Percentiles rank a stretch among this genome's conserved stretches.
Evolutionary conservation across 805 yeast genomes (phyloP).

Genomic region (Novakomyces olei): DNA sequence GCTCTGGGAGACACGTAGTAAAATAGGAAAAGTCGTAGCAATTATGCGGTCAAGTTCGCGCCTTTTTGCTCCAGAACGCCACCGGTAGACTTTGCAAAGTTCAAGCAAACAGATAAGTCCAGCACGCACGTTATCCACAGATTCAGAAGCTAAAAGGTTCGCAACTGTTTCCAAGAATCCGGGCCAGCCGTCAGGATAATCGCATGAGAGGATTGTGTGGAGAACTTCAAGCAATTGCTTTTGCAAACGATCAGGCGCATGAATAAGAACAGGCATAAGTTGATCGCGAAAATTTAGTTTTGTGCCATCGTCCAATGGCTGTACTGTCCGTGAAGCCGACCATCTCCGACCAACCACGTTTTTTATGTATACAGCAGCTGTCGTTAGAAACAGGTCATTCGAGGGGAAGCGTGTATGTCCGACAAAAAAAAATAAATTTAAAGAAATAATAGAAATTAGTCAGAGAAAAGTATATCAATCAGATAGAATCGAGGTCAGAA

Average conservation of each 20-base stretch:
- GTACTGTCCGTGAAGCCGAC: no score
- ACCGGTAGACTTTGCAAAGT: conserved; percentile 46
- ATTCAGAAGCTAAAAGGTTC: conserved; percentile 21
- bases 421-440: no score
- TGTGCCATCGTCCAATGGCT: no score
- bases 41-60: conserved; percentile 32
- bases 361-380: no score
- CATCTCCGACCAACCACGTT: no score
- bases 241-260: conserved; percentile 20
- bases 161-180: conserved; percentile 26
- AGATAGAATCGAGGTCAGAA: no score
- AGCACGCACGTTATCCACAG: conserved; percentile 29
- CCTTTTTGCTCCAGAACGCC: conserved; percentile 38
- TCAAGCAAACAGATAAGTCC: conserved; percentile 54
- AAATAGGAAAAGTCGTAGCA: conserved; percentile 36
- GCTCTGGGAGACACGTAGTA: conserved; percentile 43
- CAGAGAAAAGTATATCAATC: no score
- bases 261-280: conserved; percentile 39
- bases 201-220: conserved; percentile 27
- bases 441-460: no score
- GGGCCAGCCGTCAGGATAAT: conserved; percentile 34
- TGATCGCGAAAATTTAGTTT: conserved; percentile 55
- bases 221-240: conserved; percentile 27
- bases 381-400: no score
- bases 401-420: no score